Evolutionary conservation across 768 basidiomycete genomes (phyloP), one percentile per base, ranked within the genome.

Genomic region (Neoboletus magnificus): DNA sequence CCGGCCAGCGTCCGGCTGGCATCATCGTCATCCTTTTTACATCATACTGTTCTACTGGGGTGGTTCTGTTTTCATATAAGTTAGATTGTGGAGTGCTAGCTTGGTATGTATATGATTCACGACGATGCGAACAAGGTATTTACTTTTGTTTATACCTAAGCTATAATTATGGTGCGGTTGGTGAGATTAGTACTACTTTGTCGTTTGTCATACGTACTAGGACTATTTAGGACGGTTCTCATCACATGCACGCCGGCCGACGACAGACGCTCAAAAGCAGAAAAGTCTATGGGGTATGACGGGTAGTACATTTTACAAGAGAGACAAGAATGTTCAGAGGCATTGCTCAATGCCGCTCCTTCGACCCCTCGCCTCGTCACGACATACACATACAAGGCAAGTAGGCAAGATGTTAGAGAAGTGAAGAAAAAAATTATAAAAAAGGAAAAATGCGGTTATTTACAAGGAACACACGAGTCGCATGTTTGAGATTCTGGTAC

Each of bases 241-340:
- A 5, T 27, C 9, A 5, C 16, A 47, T 15, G 11, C 12, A 7
- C 15, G n/a, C 15, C 42, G 20, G 48, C 45, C 58, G 25, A 23
- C n/a, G 12, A 45, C 22, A 23, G 20, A 37, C 13, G 44, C 40
- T 56, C 36, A 22, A 45, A 43, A 39, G 51, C 46, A 44, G 12
- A 27, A n/a, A 44, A 30, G 55, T 67, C 66, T 68, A 67, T 59
- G 49, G 66, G 66, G 66, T 68, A 69, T 68, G 50, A 27, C 42
- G 46, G n/a, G 32, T 32, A 30, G 54, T 60, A 68, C 62, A 69
- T 10, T 56, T 65, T 57, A 66, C 62, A 66, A 25, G 43, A 45
- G 45, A 59, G 41, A 63, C 42, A 52, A 61, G 44, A 70, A 50
- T 55, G 63, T 66, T 58, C 65, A 49, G 20, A 33, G 37, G 30